Percentiles rank a stretch among this genome's conserved stretches.
phyloP scores from a whole-genome alignment of 2,329 filamentous ascomycete genomes.

The Verticillium longisporum region DNA sequence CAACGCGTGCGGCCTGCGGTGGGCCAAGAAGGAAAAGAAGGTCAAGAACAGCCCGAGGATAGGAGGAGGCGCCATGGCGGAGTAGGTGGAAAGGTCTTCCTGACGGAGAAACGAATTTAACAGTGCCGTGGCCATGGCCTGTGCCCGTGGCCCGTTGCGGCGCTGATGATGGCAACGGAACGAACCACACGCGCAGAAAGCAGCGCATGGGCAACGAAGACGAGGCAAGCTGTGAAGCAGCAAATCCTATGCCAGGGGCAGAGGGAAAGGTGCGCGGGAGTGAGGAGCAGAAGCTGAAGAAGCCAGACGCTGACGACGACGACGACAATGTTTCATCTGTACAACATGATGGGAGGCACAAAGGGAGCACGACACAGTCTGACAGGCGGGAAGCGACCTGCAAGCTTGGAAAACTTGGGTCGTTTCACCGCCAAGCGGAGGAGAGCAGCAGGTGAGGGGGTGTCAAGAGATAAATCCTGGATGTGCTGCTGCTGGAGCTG shows the following conservation, averaged over 20 bases:
- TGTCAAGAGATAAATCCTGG: neutral
- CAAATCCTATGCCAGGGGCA: too few relatives aligned
- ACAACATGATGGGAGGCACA: neutral
- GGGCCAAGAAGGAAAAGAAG: conserved; percentile 81
- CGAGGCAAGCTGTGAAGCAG: too few relatives aligned
- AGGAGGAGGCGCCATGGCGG: neutral
- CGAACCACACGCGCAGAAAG: too few relatives aligned
- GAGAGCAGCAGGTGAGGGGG: neutral
- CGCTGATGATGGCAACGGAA: too few relatives aligned
- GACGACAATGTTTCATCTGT: neutral
- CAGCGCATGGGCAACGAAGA: too few relatives aligned
- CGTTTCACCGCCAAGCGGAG: neutral
- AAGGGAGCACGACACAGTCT: neutral
- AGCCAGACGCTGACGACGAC: neutral
- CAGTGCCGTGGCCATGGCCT: too few relatives aligned
- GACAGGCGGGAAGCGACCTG: neutral
- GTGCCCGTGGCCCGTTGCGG: too few relatives aligned
- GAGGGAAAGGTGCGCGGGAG: too few relatives aligned
- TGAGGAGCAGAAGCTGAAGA: neutral
- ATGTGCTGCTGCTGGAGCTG: neutral
- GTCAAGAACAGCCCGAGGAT: conserved; percentile 16
- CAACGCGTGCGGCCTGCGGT: conserved; percentile 80
- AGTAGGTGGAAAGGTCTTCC: neutral
- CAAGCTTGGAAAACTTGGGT: too few relatives aligned
- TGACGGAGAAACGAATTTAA: neutral